These are phyloP conservation scores for Forsythia viridissima DNA, from an alignment of 257 asterid genomes.

Conservation along the genomic window DNA sequence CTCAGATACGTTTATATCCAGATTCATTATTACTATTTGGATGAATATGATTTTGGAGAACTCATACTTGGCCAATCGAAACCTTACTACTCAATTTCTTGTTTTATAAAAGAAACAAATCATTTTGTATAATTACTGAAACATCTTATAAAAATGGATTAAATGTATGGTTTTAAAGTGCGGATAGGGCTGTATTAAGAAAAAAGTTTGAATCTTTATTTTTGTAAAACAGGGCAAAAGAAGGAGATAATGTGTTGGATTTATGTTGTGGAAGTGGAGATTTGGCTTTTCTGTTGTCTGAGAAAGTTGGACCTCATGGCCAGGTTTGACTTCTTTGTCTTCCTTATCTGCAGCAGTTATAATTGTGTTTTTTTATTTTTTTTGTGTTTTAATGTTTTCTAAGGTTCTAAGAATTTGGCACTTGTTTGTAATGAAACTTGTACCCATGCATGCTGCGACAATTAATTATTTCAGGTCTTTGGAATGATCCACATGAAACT, in stretches of 20 bases:
- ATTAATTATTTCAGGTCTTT: too few relatives aligned
- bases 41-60: too few relatives aligned
- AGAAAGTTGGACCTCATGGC: constrained; percentile 73
- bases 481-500: not conserved
- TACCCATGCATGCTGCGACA: too few relatives aligned
- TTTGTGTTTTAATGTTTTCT: not conserved
- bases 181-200: not conserved
- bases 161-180: not conserved
- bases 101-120: not conserved
- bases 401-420: not conserved
- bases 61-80: too few relatives aligned
- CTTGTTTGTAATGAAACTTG: not conserved
- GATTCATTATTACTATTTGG: not conserved
- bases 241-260: constrained; percentile 73
- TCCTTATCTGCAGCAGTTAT: not conserved
- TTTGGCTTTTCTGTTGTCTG: constrained; percentile 75
- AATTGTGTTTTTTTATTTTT: not conserved
- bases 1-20: not conserved
- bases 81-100: too few relatives aligned
- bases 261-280: constrained; percentile 96
- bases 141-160: constrained; percentile 3
- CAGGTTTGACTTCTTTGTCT: constrained; percentile 46
- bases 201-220: constrained; percentile 1
- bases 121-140: too few relatives aligned
- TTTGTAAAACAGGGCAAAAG: constrained; percentile 61